phyloP scores from a whole-genome alignment of 768 basidiomycete genomes.

The Kwoniella europaea region DNA sequence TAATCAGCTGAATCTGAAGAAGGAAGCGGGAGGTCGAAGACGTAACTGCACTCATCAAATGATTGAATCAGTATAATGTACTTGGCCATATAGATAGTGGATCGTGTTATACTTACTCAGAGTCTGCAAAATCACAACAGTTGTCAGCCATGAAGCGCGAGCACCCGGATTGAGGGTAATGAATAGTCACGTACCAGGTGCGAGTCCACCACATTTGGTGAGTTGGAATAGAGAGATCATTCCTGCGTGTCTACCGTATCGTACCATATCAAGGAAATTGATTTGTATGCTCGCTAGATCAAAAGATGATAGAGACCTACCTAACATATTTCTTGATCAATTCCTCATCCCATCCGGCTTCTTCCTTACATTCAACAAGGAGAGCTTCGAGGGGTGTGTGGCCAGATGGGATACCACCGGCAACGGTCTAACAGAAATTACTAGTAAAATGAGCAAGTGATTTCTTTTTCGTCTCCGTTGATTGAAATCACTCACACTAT shows the following conservation, averaged over 20 bases:
- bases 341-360: slow-evolving; percentile 75
- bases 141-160: no score
- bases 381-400: slow-evolving; percentile 72
- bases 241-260: slow-evolving; percentile 72
- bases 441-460: neutral
- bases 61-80: slow-evolving; percentile 30
- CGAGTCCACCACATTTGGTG: slow-evolving; percentile 2
- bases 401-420: slow-evolving; percentile 89
- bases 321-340: slow-evolving; percentile 69
- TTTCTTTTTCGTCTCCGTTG: neutral
- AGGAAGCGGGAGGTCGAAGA: slow-evolving; percentile 81
- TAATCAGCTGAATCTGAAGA: slow-evolving; percentile 51
- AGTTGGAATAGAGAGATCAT: slow-evolving; percentile 44
- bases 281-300: neutral
- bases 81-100: neutral
- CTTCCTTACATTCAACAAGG: slow-evolving; percentile 90
- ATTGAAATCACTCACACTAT: slow-evolving; percentile 63
- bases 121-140: neutral
- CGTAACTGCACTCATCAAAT: slow-evolving; percentile 64
- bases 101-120: neutral
- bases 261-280: neutral
- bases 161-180: no score
- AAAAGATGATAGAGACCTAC: slow-evolving; percentile 19
- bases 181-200: slow-evolving; percentile 10
- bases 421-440: slow-evolving; percentile 56